Base-by-base conservation (phyloP, 2,329 filamentous ascomycete genomes). In the Cryoendolithus antarcticus region DNA sequence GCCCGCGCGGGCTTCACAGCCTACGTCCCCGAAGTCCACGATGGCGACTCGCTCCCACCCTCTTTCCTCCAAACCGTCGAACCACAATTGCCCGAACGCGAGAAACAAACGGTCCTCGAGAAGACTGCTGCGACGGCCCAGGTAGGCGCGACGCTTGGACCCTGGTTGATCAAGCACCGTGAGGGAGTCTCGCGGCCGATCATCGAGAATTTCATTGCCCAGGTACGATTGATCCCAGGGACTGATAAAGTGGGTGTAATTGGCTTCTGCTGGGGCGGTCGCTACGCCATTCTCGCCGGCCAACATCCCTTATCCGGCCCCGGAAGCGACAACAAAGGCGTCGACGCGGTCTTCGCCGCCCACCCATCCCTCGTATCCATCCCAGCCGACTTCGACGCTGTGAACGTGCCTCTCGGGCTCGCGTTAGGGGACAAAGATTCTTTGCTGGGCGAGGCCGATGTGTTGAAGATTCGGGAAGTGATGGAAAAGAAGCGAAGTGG, bases 201-300 rank as follows among this genome's bases (percentile, higher is more conserved):
- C n/a, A 62, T 67, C 40, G 60, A 64, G 28, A 56, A 54, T 32
- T 67, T 66, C 51, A 61, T 66, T 43, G 54, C 57, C 34, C 46
- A 60, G 12, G 52, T 67, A 4, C 53, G 60, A 15, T 48, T 47
- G 39, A 57, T 58, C 5, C 60, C 61, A 1, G 62, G 62, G 2
- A 65, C 61, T 3, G 48, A 60, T 38, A 68, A 66, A 42, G 57
- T 69, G 10, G 63, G 59, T n/a, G 62, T 59, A 5, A 57, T 69
- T 21, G 67, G 67, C 4, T 69, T 68, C 51, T 69, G 66, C 57
- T 70, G 63, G 55, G 66, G 66, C 27, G 66, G 56, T 0, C 48
- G 60, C 21, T 64, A 65, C 43, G 58, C 60, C 30, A 58, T 64
- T 34, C 47, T 64, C 4, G 46, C 51, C 9, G 52, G 48, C 11